Conservation (phyloP, 495 filamentous ascomycete genomes). For the Penicillium lividum region DNA sequence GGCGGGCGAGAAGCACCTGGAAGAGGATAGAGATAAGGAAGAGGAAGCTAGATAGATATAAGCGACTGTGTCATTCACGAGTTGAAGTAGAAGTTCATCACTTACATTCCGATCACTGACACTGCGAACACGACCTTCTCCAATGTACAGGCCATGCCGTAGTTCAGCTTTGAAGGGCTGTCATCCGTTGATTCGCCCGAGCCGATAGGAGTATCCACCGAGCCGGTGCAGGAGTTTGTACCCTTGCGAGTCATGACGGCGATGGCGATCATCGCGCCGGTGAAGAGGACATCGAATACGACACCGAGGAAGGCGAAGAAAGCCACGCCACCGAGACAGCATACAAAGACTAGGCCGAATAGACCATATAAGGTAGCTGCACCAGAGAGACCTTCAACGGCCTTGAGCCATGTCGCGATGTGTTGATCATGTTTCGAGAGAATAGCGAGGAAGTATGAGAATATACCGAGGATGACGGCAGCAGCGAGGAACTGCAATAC, state of each 20-base stretch:
- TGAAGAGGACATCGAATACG: conserved; percentile 74
- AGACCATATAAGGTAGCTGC: conserved; percentile 70
- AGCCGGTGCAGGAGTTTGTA: conserved; percentile 58
- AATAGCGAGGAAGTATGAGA: conserved; percentile 59
- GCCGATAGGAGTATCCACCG: conserved; percentile 67
- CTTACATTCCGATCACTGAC: conserved; percentile 77
- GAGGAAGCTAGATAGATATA: conserved; percentile 53
- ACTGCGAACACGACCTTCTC: conserved; percentile 74
- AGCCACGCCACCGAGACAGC: conserved; percentile 73
- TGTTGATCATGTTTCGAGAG: conserved; percentile 57
- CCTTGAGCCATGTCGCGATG: conserved; percentile 66
- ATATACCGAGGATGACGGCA: conserved; percentile 74
- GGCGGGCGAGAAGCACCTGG: conserved; percentile 63
- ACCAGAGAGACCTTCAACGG: conserved; percentile 81
- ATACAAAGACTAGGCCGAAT: conserved; percentile 69
- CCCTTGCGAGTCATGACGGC: conserved; percentile 70
- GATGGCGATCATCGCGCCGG: conserved; percentile 79
- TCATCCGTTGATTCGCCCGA: conserved; percentile 53
- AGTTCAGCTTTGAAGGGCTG: conserved; percentile 35
- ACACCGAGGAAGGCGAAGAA: conserved; percentile 75
- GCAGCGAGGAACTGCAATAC: conserved; percentile 69
- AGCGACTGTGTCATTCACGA: background rate
- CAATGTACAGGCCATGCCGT: conserved; percentile 64
- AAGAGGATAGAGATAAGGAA: conserved; percentile 66
- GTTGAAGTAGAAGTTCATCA: conserved; percentile 15